Conservation (phyloP, 140 eudicot species). For the Oenanthe javanica region DNA sequence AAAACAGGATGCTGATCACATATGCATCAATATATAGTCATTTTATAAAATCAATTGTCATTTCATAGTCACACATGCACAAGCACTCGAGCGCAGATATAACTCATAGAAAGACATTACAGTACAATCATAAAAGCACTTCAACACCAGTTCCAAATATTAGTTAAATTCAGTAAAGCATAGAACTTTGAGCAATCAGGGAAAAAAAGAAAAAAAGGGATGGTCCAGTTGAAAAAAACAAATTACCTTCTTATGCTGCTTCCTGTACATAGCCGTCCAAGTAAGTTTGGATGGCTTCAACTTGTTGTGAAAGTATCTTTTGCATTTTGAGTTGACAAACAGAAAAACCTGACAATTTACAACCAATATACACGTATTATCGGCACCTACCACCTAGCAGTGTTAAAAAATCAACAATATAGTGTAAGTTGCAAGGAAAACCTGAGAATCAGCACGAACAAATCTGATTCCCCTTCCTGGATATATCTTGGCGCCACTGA, state of each 20-base stretch:
- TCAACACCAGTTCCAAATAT: neutral
- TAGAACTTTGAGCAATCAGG: neutral
- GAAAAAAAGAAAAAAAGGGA: neutral
- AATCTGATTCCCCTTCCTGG: slow-evolving; percentile 54
- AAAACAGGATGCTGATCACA: neutral
- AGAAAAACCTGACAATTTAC: slow-evolving; percentile 1
- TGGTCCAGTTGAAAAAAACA: no score
- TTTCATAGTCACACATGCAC: no score
- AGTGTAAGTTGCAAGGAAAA: neutral
- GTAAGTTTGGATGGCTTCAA: slow-evolving; percentile 49
- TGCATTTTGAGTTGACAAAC: neutral
- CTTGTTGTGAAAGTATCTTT: slow-evolving; percentile 35
- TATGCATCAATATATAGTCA: neutral
- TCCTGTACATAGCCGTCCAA: slow-evolving; percentile 47
- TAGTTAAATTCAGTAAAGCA: neutral
- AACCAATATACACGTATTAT: neutral
- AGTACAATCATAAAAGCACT: neutral
- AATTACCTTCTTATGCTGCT: slow-evolving; percentile 49
- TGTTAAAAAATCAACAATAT: neutral
- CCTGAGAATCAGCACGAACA: slow-evolving; percentile 39
- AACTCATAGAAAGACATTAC: neutral
- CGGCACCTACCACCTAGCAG: neutral
- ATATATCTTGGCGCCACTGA: slow-evolving; percentile 57
- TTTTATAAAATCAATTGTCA: no score
- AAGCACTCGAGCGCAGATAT: neutral